A percentile compares a stretch with the other conserved stretches of the same genome.
These are phyloP conservation scores for Aureobasidium sp. DNA, from an alignment of 2,329 filamentous ascomycete species.

Conservation along the genomic window DNA sequence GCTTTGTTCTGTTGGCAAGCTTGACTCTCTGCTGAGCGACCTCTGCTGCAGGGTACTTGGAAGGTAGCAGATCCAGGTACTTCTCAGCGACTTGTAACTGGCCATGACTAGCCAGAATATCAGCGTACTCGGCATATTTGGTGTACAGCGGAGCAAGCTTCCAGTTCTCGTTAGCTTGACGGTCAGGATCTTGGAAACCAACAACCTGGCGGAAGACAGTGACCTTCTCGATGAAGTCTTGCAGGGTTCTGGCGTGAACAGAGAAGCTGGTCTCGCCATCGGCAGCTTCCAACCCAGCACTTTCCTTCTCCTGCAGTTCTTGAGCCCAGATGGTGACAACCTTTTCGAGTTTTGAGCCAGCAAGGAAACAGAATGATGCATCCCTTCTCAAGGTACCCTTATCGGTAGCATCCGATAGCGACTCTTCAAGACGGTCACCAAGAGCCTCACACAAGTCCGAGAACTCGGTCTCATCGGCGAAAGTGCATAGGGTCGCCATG, in stretches of 20 bases:
- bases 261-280: slow-evolving; percentile 77
- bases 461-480: slow-evolving; percentile 84
- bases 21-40: slow-evolving; percentile 77
- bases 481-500: slow-evolving; percentile 93
- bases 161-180: slow-evolving; percentile 66
- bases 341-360: slow-evolving; percentile 94
- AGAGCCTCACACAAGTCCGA: slow-evolving; percentile 90
- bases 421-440: slow-evolving; percentile 79
- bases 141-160: slow-evolving; percentile 82
- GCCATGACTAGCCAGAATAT: slow-evolving; percentile 85
- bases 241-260: slow-evolving; percentile 77
- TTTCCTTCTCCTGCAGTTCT: slow-evolving; percentile 78
- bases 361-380: slow-evolving; percentile 92
- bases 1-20: slow-evolving; percentile 64
- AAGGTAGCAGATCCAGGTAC: slow-evolving; percentile 81
- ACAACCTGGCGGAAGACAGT: slow-evolving; percentile 92
- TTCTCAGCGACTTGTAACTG: slow-evolving; percentile 79
- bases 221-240: slow-evolving; percentile 96
- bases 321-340: slow-evolving; percentile 90
- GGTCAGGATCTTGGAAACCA: slow-evolving; percentile 77
- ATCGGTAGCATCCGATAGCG: slow-evolving; percentile 44
- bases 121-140: slow-evolving; percentile 94
- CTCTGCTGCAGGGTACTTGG: slow-evolving; percentile 76
- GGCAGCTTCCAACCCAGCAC: slow-evolving; percentile 56
- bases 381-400: slow-evolving; percentile 59